Evolutionary conservation across 805 yeast species (phyloP).

Genomic region (Komagataella mondaviorum): DNA sequence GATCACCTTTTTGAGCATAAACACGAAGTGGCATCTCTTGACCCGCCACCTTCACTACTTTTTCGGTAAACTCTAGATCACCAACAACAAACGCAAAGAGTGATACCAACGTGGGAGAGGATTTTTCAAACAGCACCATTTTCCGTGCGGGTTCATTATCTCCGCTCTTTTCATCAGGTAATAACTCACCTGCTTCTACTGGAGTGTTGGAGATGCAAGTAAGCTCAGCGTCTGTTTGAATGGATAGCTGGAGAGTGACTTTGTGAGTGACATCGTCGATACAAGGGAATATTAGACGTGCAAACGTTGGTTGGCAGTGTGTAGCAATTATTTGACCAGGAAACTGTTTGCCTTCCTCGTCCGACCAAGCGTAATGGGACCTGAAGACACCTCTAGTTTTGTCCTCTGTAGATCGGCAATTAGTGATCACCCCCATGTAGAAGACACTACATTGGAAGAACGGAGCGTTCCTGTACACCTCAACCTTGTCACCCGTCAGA

Average conservation of each 20-base stretch:
- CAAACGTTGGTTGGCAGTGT: conserved; percentile 59
- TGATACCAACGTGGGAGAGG: conserved; percentile 51
- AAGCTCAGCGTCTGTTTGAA: conserved; percentile 30
- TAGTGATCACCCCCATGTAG: conserved; percentile 38
- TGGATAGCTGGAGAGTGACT: conserved; percentile 32
- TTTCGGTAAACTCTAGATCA: conserved; percentile 41
- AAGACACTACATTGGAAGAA: conserved; percentile 13
- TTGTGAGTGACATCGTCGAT: conserved; percentile 52
- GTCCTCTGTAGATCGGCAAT: conserved; percentile 24
- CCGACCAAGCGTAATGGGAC: conserved; percentile 38
- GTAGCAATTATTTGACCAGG: conserved; percentile 48
- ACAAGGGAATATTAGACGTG: conserved; percentile 53
- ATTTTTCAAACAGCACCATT: conserved; percentile 28
- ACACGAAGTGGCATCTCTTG: conserved; percentile 32
- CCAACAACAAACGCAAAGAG: conserved; percentile 61
- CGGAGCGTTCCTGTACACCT: neutral
- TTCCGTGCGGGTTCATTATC: conserved; percentile 8
- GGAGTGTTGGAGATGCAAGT: conserved; percentile 39
- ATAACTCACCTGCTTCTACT: conserved; percentile 13
- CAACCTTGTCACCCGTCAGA: neutral
- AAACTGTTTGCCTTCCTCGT: conserved; percentile 31
- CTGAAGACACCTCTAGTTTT: conserved; percentile 53
- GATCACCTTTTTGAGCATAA: conserved; percentile 41
- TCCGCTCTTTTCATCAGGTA: conserved; percentile 12
- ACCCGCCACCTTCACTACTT: conserved; percentile 14